A percentile compares a stretch with the other conserved stretches of the same genome.
These are phyloP conservation scores for Cucumis hystrix DNA, from an alignment of 306 rosid species.

Conservation along the genomic window DNA sequence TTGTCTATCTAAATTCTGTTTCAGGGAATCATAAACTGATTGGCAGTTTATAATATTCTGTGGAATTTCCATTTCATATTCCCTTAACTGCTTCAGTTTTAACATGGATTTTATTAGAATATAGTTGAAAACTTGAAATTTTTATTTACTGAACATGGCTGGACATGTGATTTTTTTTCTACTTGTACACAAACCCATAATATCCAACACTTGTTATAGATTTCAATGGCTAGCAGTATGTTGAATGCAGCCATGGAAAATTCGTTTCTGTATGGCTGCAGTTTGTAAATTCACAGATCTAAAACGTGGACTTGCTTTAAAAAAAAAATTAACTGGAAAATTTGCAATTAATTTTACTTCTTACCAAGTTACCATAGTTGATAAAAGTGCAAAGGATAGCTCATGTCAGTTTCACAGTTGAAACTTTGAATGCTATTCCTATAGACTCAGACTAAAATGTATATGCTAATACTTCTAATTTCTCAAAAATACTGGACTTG, in stretches of 20 bases:
- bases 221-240: neutral
- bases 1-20: neutral
- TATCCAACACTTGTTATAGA: neutral
- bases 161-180: too few species aligned
- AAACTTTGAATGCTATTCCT: neutral
- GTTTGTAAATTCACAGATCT: neutral
- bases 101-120: neutral
- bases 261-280: neutral
- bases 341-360: neutral
- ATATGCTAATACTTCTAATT: neutral
- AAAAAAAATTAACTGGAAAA: neutral
- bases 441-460: neutral
- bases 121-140: neutral
- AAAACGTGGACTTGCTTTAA: neutral
- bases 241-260: neutral
- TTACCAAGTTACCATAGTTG: neutral
- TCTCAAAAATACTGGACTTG: neutral
- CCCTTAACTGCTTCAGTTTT: neutral
- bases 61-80: neutral
- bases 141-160: neutral
- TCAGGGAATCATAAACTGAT: neutral
- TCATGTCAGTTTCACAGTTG: neutral
- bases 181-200: neutral
- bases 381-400: neutral
- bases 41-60: neutral